These are phyloP conservation scores for Populus hybrid DNA, from an alignment of 441 rosid species.

Conservation along the genomic window DNA sequence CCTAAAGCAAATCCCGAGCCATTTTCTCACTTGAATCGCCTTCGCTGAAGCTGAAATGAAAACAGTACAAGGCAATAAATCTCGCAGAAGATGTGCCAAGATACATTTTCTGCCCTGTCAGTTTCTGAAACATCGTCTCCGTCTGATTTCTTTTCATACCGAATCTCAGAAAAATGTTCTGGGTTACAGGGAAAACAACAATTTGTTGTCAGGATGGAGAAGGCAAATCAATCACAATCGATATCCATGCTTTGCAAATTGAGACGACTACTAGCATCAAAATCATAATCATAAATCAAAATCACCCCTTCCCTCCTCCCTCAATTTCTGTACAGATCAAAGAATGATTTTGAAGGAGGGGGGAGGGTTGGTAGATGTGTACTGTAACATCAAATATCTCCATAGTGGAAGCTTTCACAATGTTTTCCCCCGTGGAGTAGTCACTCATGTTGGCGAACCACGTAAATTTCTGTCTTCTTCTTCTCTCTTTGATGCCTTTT, in stretches of 20 bases:
- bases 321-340: no score
- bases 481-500: neutral
- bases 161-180: no score
- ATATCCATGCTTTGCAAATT: no score
- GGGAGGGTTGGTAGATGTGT: no score
- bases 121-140: no score
- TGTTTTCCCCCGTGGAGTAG: conserved; percentile 8
- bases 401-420: neutral
- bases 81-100: neutral
- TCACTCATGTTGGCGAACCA: conserved; percentile 12
- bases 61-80: neutral
- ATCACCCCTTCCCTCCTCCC: no score
- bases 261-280: no score
- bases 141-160: no score
- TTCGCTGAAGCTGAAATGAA: conserved; percentile 26
- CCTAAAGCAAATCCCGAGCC: conserved; percentile 33
- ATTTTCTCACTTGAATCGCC: conserved; percentile 34
- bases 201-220: neutral
- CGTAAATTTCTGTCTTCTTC: neutral
- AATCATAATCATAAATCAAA: no score
- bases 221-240: no score
- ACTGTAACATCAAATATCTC: neutral
- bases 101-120: no score
- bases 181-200: neutral
- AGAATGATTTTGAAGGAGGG: no score